Evolutionary conservation across 2,329 filamentous ascomycete genomes (phyloP), one percentile per base, ranked within the genome.

Genomic region (Pyrenochaeta sp.): DNA sequence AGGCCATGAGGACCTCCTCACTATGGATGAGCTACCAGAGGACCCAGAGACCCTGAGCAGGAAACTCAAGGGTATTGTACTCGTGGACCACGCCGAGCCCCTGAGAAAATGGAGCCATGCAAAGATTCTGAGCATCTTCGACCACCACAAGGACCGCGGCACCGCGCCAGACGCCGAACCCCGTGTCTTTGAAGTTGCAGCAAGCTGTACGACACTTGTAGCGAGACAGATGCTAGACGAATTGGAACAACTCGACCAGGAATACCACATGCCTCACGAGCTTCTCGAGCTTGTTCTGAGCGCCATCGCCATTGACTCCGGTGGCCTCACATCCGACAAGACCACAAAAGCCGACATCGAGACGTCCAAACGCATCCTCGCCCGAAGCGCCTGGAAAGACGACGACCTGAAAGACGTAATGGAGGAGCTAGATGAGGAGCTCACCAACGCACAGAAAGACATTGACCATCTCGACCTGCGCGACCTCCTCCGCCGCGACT

Each of bases 241-340:
- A 51, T 65, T 77, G 2, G 75, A 77, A 49, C 41, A 59, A 14
- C 59, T 77, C 1, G 68, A 71, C 0, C 54, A 74, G 40, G 74
- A 77, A 52, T 78, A 78, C 50, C 75, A 77, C 44, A 63, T 77
- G 65, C 73, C 75, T 4, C 75, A 78, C 44, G 75, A 77, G 53
- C 66, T 78, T 13, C 72, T 78, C n/a, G 74, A 77, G 52, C 66
- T 77, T 3, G 73, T 78, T 36, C 64, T 78, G 31, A 69, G 69
- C 35, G 75, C 75, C 28, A 77, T 78, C 26, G 71, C 75, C 14
- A 76, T 78, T 44, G 75, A 78, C 52, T 74, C 75, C 1, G 61
- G 67, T 15, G 75, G 74, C 14, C 63, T 78, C 32, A 54, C 53
- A 7, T 52, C 48, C 47, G 54, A 63, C 36, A 65, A 62, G 36